Conservation (phyloP, 164 flowering plant genomes). For the Tetracentron sinense region DNA sequence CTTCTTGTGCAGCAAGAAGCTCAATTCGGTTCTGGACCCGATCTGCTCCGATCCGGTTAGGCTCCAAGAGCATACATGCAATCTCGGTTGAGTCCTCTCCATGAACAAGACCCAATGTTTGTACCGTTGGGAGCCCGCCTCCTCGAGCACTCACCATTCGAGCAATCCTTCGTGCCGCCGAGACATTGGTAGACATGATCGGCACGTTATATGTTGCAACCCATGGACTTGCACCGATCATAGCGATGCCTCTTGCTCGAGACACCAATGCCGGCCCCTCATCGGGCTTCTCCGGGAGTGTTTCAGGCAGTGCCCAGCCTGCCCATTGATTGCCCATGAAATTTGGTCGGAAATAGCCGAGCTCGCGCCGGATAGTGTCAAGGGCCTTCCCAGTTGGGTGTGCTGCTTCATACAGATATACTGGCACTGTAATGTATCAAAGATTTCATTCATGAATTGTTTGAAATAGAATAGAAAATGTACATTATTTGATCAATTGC, state of each 20-base stretch:
- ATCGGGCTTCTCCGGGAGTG: conserved; percentile 46
- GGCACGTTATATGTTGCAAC: conserved; percentile 63
- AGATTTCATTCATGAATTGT: no score
- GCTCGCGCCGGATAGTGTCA: conserved; percentile 58
- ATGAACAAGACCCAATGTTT: conserved; percentile 62
- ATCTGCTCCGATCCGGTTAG: conserved; percentile 62
- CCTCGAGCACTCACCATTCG: conserved; percentile 67
- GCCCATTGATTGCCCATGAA: conserved; percentile 58
- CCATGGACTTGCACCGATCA: conserved; percentile 71
- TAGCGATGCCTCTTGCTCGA: conserved; percentile 43
- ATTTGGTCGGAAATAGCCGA: conserved; percentile 63
- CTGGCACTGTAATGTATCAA: conserved; percentile 50
- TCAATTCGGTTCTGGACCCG: conserved; percentile 57
- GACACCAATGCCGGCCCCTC: conserved; percentile 49
- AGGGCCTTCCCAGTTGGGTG: conserved; percentile 58
- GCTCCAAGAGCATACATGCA: conserved; percentile 69
- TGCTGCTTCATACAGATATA: conserved; percentile 65
- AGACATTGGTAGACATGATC: conserved; percentile 48
- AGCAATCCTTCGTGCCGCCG: conserved; percentile 48
- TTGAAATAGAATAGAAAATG: no score
- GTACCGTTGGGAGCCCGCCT: conserved; percentile 79
- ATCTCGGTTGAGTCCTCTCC: conserved; percentile 66
- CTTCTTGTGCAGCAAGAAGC: conserved; percentile 56
- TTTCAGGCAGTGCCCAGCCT: conserved; percentile 48
- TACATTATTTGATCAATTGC: no score